Evolutionary conservation across 1,284 basidiomycete genomes (phyloP).

Genomic region (Pisolithus thermaeus): DNA sequence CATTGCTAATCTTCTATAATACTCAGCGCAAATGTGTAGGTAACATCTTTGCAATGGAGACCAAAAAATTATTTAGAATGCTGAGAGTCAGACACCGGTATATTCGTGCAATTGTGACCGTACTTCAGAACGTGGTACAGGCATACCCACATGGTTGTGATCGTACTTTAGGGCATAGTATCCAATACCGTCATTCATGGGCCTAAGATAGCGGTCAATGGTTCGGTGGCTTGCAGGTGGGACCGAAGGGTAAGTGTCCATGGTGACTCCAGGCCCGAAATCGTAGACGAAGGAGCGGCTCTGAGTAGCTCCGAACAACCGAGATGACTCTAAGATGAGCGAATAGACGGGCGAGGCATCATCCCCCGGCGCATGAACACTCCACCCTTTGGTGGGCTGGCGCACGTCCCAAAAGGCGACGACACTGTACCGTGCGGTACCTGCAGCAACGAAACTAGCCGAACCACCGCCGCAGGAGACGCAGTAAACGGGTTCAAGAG

Average conservation of each 20-base stretch:
- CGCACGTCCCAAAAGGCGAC: slow-evolving; percentile 76
- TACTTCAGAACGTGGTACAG: not conserved
- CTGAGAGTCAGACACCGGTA: not conserved
- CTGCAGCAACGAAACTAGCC: slow-evolving; percentile 60
- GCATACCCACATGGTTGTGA: slow-evolving; percentile 20
- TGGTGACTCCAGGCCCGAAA: slow-evolving; percentile 59
- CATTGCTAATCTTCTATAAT: slow-evolving; percentile 10
- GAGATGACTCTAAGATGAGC: slow-evolving; percentile 62
- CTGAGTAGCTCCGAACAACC: slow-evolving; percentile 69
- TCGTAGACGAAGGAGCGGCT: slow-evolving; percentile 70
- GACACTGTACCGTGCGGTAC: slow-evolving; percentile 68
- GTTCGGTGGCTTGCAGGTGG: slow-evolving; percentile 19
- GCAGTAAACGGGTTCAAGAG: slow-evolving; percentile 65
- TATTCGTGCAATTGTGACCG: too few relatives aligned
- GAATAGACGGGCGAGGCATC: slow-evolving; percentile 71
- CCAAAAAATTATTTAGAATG: not conserved
- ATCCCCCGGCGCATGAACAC: slow-evolving; percentile 69
- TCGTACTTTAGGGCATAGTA: slow-evolving; percentile 52
- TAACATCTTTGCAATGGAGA: not conserved
- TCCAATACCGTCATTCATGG: slow-evolving; percentile 34
- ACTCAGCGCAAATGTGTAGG: slow-evolving; percentile 6
- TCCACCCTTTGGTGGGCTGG: slow-evolving; percentile 54
- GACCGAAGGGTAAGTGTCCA: slow-evolving; percentile 52
- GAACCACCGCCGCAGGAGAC: slow-evolving; percentile 64
- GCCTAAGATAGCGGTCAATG: slow-evolving; percentile 40